Evolutionary conservation across 306 rosid genomes (phyloP), one percentile per base, ranked within the genome.

Genomic region (Dryas alaskensis): DNA sequence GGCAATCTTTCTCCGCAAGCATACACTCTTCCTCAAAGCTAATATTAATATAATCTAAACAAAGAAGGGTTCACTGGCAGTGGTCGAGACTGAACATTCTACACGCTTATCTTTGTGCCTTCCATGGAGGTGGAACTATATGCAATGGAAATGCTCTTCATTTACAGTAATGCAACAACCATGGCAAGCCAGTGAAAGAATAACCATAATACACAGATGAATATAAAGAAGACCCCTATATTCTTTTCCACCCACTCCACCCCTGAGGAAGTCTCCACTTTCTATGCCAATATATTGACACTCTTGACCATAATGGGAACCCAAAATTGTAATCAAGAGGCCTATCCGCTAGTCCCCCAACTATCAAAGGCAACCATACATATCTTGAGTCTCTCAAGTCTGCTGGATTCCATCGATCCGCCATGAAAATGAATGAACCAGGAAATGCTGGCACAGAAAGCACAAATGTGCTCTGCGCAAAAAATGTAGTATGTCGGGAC

Each of bases 251-350:
- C 31, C 57, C 75, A 60, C 65, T 86, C 90, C 87, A 88, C 6
- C 92, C 96, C 80, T 75, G 82, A 78, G 99, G 97, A 73, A 95
- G 85, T 82, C 75, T 86, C 99, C 99, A 95, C 76, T 87, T 92
- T 76, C 92, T 85, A 74, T 95, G 99, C 99, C 99, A 95, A 82
- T 87, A 95, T 74, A 95, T 88, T 0, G 99, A 95, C 61, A 92
- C 92, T 79, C 99, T 83, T n/a, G 97, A 89, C 99, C 99, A 95
- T 75, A 89, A 68, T 12, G 99, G 98, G 74, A 95, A 95, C 65
- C 91, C 92, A 77, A 95, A 95, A 73, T 76, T 92, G 85, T 84
- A 86, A 73, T 95, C 97, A 3, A 92, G 72, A 2, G 99, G 99
- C 81, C 82, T 85, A 85, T 95, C 99, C 50, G 76, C 96, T 10